Evolutionary conservation across 805 yeast species (phyloP).

Genomic region (Priceomyces haplophilus): DNA sequence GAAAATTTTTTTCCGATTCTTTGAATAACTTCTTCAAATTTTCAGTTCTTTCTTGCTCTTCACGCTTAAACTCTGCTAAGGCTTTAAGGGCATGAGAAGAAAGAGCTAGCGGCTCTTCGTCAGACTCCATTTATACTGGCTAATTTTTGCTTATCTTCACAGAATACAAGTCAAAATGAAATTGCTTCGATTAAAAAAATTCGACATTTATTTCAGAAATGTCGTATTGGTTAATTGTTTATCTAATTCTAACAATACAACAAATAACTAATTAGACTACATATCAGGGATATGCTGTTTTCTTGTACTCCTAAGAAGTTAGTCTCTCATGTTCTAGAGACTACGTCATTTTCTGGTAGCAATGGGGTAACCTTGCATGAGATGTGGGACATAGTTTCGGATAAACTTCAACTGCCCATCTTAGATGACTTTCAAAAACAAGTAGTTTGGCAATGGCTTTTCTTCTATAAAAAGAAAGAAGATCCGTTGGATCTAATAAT

Average conservation of each 20-base stretch:
- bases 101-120: constrained; percentile 43
- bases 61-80: constrained; percentile 60
- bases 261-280: neutral
- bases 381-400: constrained; percentile 24
- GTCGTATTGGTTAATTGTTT: neutral
- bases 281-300: constrained; percentile 12
- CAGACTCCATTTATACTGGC: constrained; percentile 38
- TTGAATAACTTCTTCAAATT: constrained; percentile 53
- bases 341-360: constrained; percentile 32
- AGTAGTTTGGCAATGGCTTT: constrained; percentile 40
- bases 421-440: constrained; percentile 37
- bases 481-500: constrained; percentile 14
- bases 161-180: too few relatives aligned
- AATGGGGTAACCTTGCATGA: constrained; percentile 26
- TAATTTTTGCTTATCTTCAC: too few relatives aligned
- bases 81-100: constrained; percentile 54
- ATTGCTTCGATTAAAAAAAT: too few relatives aligned
- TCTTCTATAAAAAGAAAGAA: constrained; percentile 17
- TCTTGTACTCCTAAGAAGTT: constrained; percentile 26
- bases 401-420: constrained; percentile 15
- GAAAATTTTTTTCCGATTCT: constrained; percentile 56
- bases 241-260: neutral
- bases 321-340: constrained; percentile 21
- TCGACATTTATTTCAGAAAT: neutral
- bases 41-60: constrained; percentile 56